Percentiles rank a stretch among this genome's conserved stretches.
Evolutionary conservation across 139 green algal genomes (phyloP).

Genomic region (Coelastrella sp.): DNA sequence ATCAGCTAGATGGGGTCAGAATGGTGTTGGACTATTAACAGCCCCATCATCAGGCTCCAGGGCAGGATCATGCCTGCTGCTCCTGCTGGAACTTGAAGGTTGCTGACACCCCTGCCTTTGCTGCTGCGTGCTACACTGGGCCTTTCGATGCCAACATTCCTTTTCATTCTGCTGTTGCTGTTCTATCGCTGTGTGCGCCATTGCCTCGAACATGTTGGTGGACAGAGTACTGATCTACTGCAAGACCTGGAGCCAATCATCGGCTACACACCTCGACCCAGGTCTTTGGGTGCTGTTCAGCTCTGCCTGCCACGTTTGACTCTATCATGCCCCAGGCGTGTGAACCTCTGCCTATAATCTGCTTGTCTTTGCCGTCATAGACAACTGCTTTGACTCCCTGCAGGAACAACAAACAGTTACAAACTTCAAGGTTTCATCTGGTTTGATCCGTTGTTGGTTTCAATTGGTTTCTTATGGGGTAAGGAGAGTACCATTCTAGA

Average conservation of each 20-base stretch:
- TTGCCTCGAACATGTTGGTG: no score
- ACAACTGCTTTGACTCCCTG: conserved; percentile 82
- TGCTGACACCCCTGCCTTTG: no score
- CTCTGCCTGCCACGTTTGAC: conserved; percentile 65
- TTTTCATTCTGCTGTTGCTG: neutral
- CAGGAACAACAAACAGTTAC: neutral
- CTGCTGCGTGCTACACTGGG: no score
- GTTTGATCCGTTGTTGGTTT: neutral
- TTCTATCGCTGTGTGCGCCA: neutral
- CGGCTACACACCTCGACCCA: conserved; percentile 75
- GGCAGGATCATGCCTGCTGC: no score
- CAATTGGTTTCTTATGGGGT: neutral
- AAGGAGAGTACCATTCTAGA: no score
- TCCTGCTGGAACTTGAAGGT: no score
- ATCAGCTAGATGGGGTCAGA: no score
- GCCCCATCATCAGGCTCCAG: no score
- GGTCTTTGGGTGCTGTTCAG: conserved; percentile 82
- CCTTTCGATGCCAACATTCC: neutral
- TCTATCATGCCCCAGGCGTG: conserved; percentile 66
- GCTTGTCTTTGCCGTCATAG: conserved; percentile 58
- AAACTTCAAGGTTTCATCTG: neutral
- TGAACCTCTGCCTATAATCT: conserved; percentile 67
- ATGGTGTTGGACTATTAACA: no score
- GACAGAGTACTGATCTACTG: no score
- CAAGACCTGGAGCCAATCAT: no score